Percentiles rank a stretch among this genome's conserved stretches.
These are phyloP conservation scores for Gonium pectorale DNA, from an alignment of 139 green algal genomes.

Conservation along the genomic window DNA sequence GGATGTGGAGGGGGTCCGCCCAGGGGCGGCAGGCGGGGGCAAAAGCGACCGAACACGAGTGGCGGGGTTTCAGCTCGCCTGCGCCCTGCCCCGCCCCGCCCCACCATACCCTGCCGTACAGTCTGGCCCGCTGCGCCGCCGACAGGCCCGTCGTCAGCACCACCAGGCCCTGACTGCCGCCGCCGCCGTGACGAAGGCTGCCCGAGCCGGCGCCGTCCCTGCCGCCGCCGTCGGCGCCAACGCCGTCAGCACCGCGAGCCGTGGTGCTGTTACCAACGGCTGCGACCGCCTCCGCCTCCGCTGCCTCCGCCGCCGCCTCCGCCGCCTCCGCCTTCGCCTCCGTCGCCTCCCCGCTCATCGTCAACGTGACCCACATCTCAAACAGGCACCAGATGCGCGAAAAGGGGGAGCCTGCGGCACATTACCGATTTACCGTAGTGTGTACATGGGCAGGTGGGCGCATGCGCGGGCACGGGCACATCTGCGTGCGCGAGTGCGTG, in stretches of 20 bases:
- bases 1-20: too few species aligned
- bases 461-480: too few species aligned
- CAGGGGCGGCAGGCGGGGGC: too few species aligned
- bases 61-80: too few species aligned
- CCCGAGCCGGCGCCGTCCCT: too few species aligned
- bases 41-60: too few species aligned
- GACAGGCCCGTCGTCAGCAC: slow-evolving; percentile 18
- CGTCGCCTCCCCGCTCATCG: not conserved
- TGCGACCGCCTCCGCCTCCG: not conserved
- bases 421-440: too few species aligned
- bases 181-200: not conserved
- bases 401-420: slow-evolving; percentile 3
- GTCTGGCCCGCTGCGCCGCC: slow-evolving; percentile 18
- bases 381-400: slow-evolving; percentile 29
- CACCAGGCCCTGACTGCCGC: not conserved
- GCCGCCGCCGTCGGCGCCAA: too few species aligned
- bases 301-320: not conserved
- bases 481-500: too few species aligned
- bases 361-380: slow-evolving; percentile 28
- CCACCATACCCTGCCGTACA: slow-evolving; percentile 3
- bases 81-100: not conserved
- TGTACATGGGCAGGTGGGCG: too few species aligned
- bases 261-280: not conserved
- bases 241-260: not conserved
- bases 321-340: not conserved